Conservation (phyloP, 768 basidiomycete genomes). For the Plicaturopsis crispa region DNA sequence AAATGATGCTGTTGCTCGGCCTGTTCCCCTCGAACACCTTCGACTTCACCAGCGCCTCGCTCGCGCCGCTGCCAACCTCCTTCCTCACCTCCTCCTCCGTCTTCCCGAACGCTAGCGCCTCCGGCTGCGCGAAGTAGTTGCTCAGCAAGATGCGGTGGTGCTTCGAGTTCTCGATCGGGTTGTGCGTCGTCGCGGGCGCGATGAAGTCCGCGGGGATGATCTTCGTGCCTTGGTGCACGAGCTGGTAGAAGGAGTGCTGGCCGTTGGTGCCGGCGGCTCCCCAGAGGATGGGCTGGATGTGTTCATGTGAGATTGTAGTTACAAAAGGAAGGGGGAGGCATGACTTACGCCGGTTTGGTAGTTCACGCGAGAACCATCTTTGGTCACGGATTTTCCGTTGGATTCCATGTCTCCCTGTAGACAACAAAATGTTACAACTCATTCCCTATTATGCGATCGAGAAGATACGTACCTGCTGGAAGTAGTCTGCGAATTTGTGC, state of each 20-base stretch:
- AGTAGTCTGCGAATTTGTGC: conserved; percentile 99
- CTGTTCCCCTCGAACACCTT: conserved; percentile 98
- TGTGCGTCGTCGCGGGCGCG: conserved; percentile 82
- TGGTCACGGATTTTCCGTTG: conserved; percentile 95
- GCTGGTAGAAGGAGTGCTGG: conserved; percentile 99
- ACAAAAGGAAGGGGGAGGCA: conserved; percentile 1
- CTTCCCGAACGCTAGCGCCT: conserved; percentile 97
- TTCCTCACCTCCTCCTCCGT: conserved; percentile 77
- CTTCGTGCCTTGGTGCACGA: conserved; percentile 92
- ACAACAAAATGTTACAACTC: background rate
- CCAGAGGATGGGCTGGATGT: conserved; percentile 89
- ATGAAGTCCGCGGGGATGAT: conserved; percentile 89
- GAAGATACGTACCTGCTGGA: conserved; percentile 67
- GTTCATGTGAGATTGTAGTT: conserved; percentile 2
- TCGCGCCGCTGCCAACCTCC: conserved; percentile 61
- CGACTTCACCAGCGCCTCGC: conserved; percentile 84
- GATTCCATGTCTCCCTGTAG: conserved; percentile 95
- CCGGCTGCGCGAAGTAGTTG: conserved; percentile 98
- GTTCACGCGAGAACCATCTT: conserved; percentile 84
- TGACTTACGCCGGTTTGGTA: conserved; percentile 92
- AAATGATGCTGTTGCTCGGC: conserved; percentile 94
- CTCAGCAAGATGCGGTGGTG: conserved; percentile 96
- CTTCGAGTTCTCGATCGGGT: conserved; percentile 79
- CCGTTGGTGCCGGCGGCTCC: conserved; percentile 98
- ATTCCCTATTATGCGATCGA: too few species aligned